Percentiles rank a stretch among this genome's conserved stretches.
These are phyloP conservation scores for Nitzschia inconspicua DNA, from an alignment of 108 stramenopile species.

Conservation along the genomic window DNA sequence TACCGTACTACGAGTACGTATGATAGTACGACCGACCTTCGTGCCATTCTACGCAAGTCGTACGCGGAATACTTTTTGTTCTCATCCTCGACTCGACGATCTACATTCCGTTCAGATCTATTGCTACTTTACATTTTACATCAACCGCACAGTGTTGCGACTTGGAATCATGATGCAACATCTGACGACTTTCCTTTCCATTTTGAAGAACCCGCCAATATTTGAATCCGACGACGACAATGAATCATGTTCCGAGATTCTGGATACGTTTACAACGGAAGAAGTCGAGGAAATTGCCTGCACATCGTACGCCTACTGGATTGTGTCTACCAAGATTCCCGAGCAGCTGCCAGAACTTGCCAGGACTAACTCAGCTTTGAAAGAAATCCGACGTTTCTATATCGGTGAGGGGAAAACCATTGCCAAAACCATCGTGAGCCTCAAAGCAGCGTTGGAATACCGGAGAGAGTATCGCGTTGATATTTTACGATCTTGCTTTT, in stretches of 20 bases:
- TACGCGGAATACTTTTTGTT: no score
- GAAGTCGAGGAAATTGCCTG: neutral
- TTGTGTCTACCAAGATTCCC: neutral
- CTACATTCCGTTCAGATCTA: no score
- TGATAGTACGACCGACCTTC: no score
- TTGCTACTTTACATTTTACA: no score
- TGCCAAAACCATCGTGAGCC: neutral
- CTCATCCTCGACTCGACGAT: no score
- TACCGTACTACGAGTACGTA: no score
- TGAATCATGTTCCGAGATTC: neutral
- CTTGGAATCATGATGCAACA: constrained; percentile 1
- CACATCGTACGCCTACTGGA: constrained; percentile 18
- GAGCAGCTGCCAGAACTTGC: neutral
- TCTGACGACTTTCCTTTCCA: neutral
- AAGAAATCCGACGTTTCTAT: constrained; percentile 12
- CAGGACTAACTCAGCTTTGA: neutral
- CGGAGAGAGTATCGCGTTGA: constrained; percentile 1
- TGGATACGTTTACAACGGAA: neutral
- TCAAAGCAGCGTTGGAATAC: constrained; percentile 8
- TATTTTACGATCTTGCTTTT: neutral
- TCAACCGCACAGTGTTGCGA: no score
- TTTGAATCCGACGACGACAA: neutral
- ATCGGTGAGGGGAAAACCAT: neutral
- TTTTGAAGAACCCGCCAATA: neutral
- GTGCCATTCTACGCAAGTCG: no score